Base-by-base conservation (phyloP, 2,329 filamentous ascomycete species). In the Diplocarpon rosae region DNA sequence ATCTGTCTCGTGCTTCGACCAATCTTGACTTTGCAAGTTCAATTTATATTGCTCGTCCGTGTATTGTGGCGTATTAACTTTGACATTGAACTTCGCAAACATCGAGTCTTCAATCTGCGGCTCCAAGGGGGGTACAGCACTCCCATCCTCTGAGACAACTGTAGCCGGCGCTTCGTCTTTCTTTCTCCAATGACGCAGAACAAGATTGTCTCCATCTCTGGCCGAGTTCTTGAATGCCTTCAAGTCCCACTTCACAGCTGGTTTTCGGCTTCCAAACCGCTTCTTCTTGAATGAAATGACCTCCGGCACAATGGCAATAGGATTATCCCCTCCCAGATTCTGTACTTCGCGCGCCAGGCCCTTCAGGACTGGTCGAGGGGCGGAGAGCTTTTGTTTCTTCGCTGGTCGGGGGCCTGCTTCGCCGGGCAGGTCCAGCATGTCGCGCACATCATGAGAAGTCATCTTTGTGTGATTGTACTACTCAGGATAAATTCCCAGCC, bases 1-100 rank as follows among this genome's bases (percentile, higher is more conserved):
- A 61, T 95, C 88, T 8, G 92, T 98, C 66, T 98, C 92, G 56
- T 92, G 83, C 58, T 83, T 86, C 12, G 84, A 82, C 92, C 92
- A 98, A 55, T 90, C 80, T 12, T 77, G 69, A 59, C 72, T 83
- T 55, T 79, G 74, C 40, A 98, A 66, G 50, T 83, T 77, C 46
- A 78, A 72, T 48, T 81, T 75, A 65, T 98, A 98, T 62, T 94
- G 83, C 51, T 89, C 85, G 51, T 93, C 83, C 49, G 77, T 87
- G 64, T 96, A 96, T 48, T 80, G 73, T 0, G 89, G 86, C 30
- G 88, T 72, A 3, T 83, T 74, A 12, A 90, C 76, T 52, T 82
- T 75, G 43, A 94, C 80, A 60, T 95, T 93, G 71, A 84, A 96
- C 61, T 90, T 94, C 38, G 85, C 78, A 64, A 92, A 96, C 2